Base-by-base conservation (phyloP, 2,329 filamentous ascomycete species). In the Aspergillus sp. region DNA sequence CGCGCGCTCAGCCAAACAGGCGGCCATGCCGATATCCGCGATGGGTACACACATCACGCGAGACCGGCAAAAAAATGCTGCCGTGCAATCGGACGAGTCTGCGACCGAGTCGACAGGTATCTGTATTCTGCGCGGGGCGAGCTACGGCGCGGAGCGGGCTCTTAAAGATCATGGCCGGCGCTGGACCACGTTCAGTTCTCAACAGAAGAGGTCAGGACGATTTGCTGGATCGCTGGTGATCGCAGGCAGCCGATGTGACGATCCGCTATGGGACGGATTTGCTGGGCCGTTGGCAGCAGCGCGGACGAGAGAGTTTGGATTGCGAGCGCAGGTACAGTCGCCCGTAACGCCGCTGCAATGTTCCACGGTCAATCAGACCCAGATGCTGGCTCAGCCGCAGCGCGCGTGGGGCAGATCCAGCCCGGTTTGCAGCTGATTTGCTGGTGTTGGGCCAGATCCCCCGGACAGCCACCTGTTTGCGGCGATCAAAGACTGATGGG, bases 241-340 rank as follows among this genome's bases (percentile, higher is more conserved):
- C 70, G 2, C 51, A 60, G 13, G 61, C 69, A 7, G 69, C 67
- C 0, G 72, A 72, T 0, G 69, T 76, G 1, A 68, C 59, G 1
- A 68, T 77, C 25, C 75, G 71, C 46, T 74, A 66, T 40, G 73
- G 73, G 0, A 68, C 68, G 0, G 71, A 75, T 50, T 57, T 75
- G 5, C 58, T 75, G 0, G 71, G 69, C 0, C 68, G 67, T 1
- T 45, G 74, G 39, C 58, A 61, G 5, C 45, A 58, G 61, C 62
- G n/a, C 71, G 75, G 49, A 65, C 59, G 1, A 56, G 58, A 20
- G 69, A 74, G 41, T 74, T 74, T 39, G 45, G 49, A 1, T 36
- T 74, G 10, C 57, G 70, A 7, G 54, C 58, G 3, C 44, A 61
- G 36, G 65, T 68, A 3, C 49, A 71, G 24, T 53, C 53, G 4